Base-by-base conservation (phyloP, 2,329 filamentous ascomycete species). In the Neofusicoccum sp. region DNA sequence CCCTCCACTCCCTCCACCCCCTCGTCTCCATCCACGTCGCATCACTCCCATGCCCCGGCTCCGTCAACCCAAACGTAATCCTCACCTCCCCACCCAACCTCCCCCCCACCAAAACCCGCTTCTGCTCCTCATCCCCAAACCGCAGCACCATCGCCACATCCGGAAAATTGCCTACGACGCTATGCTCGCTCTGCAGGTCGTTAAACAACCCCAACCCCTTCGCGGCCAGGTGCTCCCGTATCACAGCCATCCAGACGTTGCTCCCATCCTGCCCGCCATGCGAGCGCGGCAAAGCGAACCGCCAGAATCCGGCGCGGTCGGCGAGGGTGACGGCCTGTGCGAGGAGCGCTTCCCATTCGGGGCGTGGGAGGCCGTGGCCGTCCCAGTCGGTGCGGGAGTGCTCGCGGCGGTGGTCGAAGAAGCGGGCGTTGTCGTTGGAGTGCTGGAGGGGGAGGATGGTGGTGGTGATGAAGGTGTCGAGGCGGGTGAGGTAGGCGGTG, bases 331-430 rank as follows among this genome's bases (percentile, higher is more conserved):
- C 78, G 11, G 82, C 81, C 71, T 85, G 72, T 5, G 64, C 69
- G 12, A 88, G 76, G 0, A 89, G 73, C 1, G 77, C 74, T 67
- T 88, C 85, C 86, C 85, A 88, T 68, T 87, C 85, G 48, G 78
- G 72, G 5, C 79, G 80, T 0, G 86, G 86, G 2, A 88, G 77
- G 2, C 86, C 85, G 63, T 78, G 76, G 44, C 81, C 81, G 61
- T 83, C 81, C 84, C 85, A 88, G 69, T 88, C 81, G 1, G 86
- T 89, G 37, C 86, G 83, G 6, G 84, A 77, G 68, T 87, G 80
- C 68, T 89, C 86, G 66, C 86, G 83, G 16, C 86, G 82, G 72
- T 89, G 83, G 72, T 88, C 85, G 74, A 89, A 88, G 80, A 89
- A 89, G 64, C 85, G 82, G 61, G 85, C 78, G 70, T 88, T 88